Base-by-base conservation (phyloP, 805 yeast genomes). In the Metschnikowia peoriensis region DNA sequence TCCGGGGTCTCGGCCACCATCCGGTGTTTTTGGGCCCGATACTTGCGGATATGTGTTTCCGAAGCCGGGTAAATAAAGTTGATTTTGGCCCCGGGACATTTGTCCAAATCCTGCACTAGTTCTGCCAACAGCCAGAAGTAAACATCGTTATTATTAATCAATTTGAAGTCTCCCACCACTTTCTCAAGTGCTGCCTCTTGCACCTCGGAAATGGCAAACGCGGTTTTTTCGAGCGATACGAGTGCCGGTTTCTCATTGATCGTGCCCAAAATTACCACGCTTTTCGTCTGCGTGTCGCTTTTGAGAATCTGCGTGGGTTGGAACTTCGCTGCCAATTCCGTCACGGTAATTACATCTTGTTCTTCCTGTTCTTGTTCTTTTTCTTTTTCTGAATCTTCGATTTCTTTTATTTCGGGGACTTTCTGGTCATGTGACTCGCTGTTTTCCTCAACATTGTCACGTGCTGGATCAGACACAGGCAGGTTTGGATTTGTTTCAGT, bases 41-140 rank as follows among this genome's bases (percentile, higher is more conserved):
- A 89, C 70, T 94, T 94, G 44, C 78, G 78, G 44, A 94, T 83
- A 66, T 94, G 99, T 4, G 85, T 81, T 45, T 82, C 84, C 0
- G 97, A 87, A 0, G 98, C 98, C 1, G 99, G 99, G 66, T 82
- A 90, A 28, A 93, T 84, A 51, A 93, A 60, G 59, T 86, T 90
- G 50, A 89, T 61, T 63, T 92, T 91, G 14, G 85, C 85, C 0
- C 83, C 78, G 1, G 96, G 89, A 5, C 60, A 60, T 0, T 60
- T 57, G 0, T 70, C 72, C n/a, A 82, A 54, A 45, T 77, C 72
- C 56, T 82, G 85, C 3, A 60, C 59, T 41, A 86, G 57, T 1
- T 78, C 66, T 0, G 81, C 81, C 44, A 80, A 66, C 12, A 89
- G 89, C 97, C 98, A 93, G 55, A 78, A 78, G 64, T 93, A 93